Conservation (phyloP, 2,329 filamentous ascomycete genomes). For the Macrophomina tecta region DNA sequence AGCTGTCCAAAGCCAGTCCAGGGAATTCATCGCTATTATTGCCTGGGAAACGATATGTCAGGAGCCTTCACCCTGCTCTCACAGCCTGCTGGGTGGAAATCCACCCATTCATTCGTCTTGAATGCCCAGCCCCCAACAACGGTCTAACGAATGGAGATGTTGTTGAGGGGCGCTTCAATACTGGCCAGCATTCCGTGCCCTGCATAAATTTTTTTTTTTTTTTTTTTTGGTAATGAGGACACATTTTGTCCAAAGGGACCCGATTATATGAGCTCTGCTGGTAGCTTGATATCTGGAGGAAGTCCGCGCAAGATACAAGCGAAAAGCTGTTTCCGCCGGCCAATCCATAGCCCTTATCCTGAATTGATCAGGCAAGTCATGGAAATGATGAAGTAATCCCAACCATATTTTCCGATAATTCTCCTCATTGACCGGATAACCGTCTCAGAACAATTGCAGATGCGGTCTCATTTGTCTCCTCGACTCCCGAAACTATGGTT, state of each 20-base stretch:
- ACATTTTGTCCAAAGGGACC: neutral
- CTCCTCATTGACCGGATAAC: neutral
- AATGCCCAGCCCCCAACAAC: neutral
- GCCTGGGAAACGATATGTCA: neutral
- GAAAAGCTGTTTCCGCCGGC: neutral
- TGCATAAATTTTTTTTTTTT: too few species aligned
- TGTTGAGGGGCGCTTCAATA: neutral
- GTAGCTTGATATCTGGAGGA: neutral
- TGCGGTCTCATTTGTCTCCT: neutral
- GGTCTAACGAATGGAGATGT: neutral
- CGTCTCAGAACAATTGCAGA: neutral
- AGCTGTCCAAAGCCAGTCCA: neutral
- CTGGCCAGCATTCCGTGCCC: neutral
- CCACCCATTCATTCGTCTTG: neutral
- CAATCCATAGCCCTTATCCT: neutral
- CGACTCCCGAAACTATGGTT: neutral
- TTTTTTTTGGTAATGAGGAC: neutral
- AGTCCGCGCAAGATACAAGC: neutral
- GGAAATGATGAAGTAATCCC: neutral
- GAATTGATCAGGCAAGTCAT: neutral
- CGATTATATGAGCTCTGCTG: neutral
- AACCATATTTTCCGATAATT: neutral
- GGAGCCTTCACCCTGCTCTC: neutral
- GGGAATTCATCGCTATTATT: neutral
- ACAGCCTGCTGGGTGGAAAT: neutral